These are phyloP conservation scores for Mortierella antarctica DNA, from an alignment of 192 early-diverging fungal genomes.

Conservation along the genomic window DNA sequence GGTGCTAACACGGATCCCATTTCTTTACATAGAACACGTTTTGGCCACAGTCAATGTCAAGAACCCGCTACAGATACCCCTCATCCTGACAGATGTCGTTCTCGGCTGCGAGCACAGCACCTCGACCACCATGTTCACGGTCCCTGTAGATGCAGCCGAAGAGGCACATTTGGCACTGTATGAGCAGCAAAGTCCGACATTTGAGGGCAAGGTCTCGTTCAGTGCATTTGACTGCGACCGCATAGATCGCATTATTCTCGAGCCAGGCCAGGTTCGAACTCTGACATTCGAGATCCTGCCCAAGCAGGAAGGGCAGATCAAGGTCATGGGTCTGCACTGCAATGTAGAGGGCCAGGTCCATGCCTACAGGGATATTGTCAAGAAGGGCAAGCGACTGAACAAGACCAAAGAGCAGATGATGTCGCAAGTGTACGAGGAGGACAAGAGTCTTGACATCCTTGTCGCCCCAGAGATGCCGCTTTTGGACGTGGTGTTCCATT, in stretches of 20 bases:
- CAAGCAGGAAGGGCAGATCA: conserved; percentile 77
- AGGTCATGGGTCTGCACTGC: conserved; percentile 80
- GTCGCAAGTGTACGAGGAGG: conserved; percentile 70
- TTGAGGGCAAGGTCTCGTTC: conserved; percentile 46
- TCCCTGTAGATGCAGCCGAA: conserved; percentile 36
- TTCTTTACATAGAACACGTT: conserved; percentile 69
- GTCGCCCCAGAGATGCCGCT: conserved; percentile 88
- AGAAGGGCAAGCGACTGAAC: conserved; percentile 78
- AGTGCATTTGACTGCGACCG: conserved; percentile 71
- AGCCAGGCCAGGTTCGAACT: conserved; percentile 39
- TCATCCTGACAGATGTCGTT: conserved; percentile 72
- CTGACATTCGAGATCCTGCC: conserved; percentile 76
- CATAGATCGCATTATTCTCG: conserved; percentile 40
- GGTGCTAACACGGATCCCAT: not conserved
- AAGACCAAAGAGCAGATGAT: conserved; percentile 77
- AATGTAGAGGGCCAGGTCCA: conserved; percentile 84
- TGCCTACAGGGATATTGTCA: conserved; percentile 70
- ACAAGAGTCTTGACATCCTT: conserved; percentile 75
- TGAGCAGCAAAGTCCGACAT: conserved; percentile 28
- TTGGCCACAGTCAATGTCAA: conserved; percentile 70
- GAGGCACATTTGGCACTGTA: conserved; percentile 47
- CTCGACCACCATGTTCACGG: conserved; percentile 21
- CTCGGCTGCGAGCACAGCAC: conserved; percentile 66
- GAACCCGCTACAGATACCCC: conserved; percentile 80
- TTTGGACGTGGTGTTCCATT: conserved; percentile 80